Base-by-base conservation (phyloP, 208 protist genomes). In the Acanthamoeba rhysodes region DNA sequence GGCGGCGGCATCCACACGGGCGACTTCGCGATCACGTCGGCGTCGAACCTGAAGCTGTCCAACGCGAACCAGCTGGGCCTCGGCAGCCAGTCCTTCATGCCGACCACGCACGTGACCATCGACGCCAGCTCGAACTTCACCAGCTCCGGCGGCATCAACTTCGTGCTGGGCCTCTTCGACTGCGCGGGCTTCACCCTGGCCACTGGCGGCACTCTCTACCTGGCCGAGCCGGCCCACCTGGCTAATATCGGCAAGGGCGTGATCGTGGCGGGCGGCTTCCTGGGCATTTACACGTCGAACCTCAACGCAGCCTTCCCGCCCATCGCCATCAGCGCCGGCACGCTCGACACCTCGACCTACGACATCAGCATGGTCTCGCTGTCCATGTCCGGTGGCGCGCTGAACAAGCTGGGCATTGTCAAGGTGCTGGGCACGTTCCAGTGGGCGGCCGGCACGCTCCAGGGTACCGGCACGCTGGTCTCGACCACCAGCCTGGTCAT, bases 271-370 rank as follows among this genome's bases (percentile, higher is more conserved):
- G 88, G 88, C n/a, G 88, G 88, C 88, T 78, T 93, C 62, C 4
- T 93, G 88, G 66, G 70, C 45, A 62, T 93, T n/a, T 72, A 80
- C 88, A 93, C 88, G 53, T 16, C 57, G n/a, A 50, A 93, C 37
- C 57, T 93, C 57, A 78, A 53, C 88, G 22, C 88, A 27, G 70
- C 34, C n/a, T 93, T 93, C 88, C 88, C 88, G 62, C 88, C 88
- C 41, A 34, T 78, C 57, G 29, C 32, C 64, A 80, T 93, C 10
- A 55, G 64, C 32, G 57, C 29, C 48, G 88, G 88, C 88, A 93
- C 70, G 66, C 88, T 93, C n/a, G 88, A 93, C 88, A 78, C 88
- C 12, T 93, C 88, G 37, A 78, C 50, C 88, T 80, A 93, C 88
- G 88, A 93, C 70, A 41, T 93, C 29, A 59, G 27, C 62, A 20